phyloP scores from a whole-genome alignment of 305 asterid species.

The Plantago coronopus region DNA sequence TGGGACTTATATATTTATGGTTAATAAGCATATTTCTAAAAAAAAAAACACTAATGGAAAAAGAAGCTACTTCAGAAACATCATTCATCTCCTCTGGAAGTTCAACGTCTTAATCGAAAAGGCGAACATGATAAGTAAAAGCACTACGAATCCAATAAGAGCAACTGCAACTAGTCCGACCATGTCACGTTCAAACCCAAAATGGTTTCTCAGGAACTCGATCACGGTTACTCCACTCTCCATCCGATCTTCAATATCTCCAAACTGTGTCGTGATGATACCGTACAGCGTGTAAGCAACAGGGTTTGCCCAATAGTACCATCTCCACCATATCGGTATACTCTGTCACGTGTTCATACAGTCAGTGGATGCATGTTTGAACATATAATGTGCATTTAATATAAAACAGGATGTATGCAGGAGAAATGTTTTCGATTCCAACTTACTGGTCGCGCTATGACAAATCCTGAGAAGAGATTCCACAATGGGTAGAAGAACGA shows the following conservation, averaged over 20 bases:
- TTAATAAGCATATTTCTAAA: too few relatives aligned
- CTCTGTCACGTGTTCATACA: slow-evolving; percentile 31
- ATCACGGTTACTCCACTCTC: slow-evolving; percentile 27
- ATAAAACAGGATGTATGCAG: background rate
- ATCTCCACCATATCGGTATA: slow-evolving; percentile 92
- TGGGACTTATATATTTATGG: too few relatives aligned
- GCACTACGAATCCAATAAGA: slow-evolving; percentile 79
- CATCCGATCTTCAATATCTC: slow-evolving; percentile 51
- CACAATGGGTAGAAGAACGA: slow-evolving; percentile 87
- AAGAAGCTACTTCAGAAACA: too few relatives aligned
- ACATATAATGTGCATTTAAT: background rate
- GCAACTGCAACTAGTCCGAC: slow-evolving; percentile 58
- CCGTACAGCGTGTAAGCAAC: slow-evolving; percentile 85
- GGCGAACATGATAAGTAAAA: slow-evolving; percentile 73
- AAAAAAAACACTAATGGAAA: too few relatives aligned
- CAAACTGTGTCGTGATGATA: slow-evolving; percentile 57
- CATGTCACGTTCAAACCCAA: slow-evolving; percentile 70
- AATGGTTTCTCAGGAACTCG: slow-evolving; percentile 35
- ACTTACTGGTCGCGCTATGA: slow-evolving; percentile 70
- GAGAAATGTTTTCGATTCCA: too few relatives aligned
- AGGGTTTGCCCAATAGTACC: slow-evolving; percentile 94
- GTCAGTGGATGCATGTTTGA: too few relatives aligned
- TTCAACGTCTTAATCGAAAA: slow-evolving; percentile 81
- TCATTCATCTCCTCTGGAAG: slow-evolving; percentile 56
- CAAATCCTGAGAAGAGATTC: slow-evolving; percentile 89